Base-by-base conservation (phyloP, 352 stramenopile genomes). In the Blastocystis sp. region DNA sequence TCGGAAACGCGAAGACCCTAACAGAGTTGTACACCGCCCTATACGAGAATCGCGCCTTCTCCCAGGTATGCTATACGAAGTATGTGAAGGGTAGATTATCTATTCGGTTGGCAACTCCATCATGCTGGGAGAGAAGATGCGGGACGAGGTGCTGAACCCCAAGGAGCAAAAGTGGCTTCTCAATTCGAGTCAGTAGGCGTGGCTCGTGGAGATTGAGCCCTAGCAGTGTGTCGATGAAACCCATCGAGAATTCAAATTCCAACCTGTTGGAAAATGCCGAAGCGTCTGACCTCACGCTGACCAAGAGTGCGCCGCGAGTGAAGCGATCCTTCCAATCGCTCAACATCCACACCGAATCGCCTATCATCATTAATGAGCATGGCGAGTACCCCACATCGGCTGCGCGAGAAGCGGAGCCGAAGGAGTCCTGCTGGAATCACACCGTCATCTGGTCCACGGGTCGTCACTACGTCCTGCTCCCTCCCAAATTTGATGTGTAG, bases 21-120 rank as follows among this genome's bases (percentile, higher is more conserved):
- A 61, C 63, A 14, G 34, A 68, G 10, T 48, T 81, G 43, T 81
- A 64, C 52, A 64, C 48, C 1, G 71, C 71, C 9, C 52, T 81
- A 17, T 81, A 81, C 21, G 71, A 81, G 52, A 81, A 81, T 38
- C 52, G 52, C 11, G 43, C 71, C 11, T 64, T 81, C 45, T 81
- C 71, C 1, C 43, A 81, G 11, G 71, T 81, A 61, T 28, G 43
- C 34, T 21, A 43, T 66, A 14, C 21, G 9, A 7, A 10, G 19
- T 28, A 24, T 64, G 28, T 45, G 10, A 40, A 43, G 43, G 45
- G 11, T 64, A 81, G 71, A 81, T 81, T 81, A 38, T 81, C 0
- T 54, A 81, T 10, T 40, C 38, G n/a, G 24, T 81, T 1, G 45
- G 52, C 19, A 40, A 61, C 17, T 81, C 71, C 10, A 66, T 81